Evolutionary conservation across 179 eudicot species (phyloP).

Genomic region (Beta macrorhiza): DNA sequence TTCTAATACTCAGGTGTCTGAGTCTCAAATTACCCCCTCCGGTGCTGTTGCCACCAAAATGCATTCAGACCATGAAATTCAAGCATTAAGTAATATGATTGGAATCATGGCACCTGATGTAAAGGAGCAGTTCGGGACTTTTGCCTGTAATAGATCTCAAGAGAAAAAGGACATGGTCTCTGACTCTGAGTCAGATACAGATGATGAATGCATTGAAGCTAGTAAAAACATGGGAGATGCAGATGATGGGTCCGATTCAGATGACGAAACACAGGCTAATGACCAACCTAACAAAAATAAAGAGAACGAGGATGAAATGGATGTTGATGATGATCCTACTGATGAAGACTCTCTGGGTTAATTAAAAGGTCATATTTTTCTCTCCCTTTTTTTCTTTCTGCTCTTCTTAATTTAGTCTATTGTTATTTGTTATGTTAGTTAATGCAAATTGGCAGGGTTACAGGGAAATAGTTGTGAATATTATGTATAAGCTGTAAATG

Average conservation of each 20-base stretch:
- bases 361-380: neutral
- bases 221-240: conserved; percentile 29
- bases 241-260: conserved; percentile 39
- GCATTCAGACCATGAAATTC: conserved; percentile 47
- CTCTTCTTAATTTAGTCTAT: neutral
- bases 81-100: conserved; percentile 71
- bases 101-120: conserved; percentile 83
- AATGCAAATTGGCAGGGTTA: neutral
- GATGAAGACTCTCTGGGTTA: conserved; percentile 66
- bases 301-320: conserved; percentile 41
- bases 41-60: conserved; percentile 32
- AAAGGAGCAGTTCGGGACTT: conserved; percentile 58
- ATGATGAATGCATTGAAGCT: conserved; percentile 42
- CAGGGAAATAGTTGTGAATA: conserved; percentile 20
- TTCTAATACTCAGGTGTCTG: conserved; percentile 53
- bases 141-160: conserved; percentile 30
- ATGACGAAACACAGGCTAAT: conserved; percentile 56
- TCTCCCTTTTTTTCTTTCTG: neutral
- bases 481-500: conserved; percentile 20
- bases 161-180: conserved; percentile 37
- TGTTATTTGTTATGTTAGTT: conserved; percentile 1
- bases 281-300: conserved; percentile 27
- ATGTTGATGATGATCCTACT: conserved; percentile 68
- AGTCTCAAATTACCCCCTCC: conserved; percentile 51
- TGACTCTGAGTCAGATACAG: conserved; percentile 49